phyloP scores from a whole-genome alignment of 139 green algal genomes.

The Limnomonas spitsbergensis region DNA sequence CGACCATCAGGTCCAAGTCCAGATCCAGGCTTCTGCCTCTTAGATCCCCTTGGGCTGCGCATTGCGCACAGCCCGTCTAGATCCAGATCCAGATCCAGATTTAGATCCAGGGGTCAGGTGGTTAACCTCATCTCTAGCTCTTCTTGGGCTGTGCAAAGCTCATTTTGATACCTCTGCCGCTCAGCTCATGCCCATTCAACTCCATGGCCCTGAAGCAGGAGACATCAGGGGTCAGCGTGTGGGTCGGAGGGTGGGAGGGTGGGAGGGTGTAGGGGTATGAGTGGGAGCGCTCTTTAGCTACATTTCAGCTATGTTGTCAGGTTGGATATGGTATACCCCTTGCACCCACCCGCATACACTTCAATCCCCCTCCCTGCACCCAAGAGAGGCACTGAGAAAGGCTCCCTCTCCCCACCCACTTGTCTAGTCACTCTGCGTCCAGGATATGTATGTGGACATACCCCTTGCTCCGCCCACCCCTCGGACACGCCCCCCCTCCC shows the following conservation, averaged over 20 bases:
- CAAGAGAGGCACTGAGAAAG: not conserved
- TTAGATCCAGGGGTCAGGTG: too few species aligned
- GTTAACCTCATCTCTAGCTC: too few species aligned
- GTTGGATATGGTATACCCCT: not conserved
- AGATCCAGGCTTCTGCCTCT: too few species aligned
- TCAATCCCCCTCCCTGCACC: not conserved
- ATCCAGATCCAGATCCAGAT: too few species aligned
- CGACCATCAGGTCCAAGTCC: too few species aligned
- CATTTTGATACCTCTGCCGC: constrained; percentile 64
- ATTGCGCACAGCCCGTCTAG: too few species aligned
- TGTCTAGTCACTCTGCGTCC: not conserved
- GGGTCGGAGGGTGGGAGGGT: not conserved
- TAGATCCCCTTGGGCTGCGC: too few species aligned
- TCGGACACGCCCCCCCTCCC: too few species aligned
- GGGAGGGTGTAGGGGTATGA: not conserved
- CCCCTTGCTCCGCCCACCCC: too few species aligned
- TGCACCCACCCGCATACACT: not conserved
- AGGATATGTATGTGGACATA: not conserved
- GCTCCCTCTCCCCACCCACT: not conserved
- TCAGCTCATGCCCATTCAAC: constrained; percentile 54
- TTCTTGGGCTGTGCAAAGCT: constrained; percentile 66
- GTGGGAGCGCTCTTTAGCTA: not conserved
- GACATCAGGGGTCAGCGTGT: not conserved
- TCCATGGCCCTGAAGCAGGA: constrained; percentile 47
- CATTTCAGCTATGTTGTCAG: too few species aligned